These are phyloP conservation scores for Aspergillus nanangensis DNA, from an alignment of 495 filamentous ascomycete species.

Conservation along the genomic window DNA sequence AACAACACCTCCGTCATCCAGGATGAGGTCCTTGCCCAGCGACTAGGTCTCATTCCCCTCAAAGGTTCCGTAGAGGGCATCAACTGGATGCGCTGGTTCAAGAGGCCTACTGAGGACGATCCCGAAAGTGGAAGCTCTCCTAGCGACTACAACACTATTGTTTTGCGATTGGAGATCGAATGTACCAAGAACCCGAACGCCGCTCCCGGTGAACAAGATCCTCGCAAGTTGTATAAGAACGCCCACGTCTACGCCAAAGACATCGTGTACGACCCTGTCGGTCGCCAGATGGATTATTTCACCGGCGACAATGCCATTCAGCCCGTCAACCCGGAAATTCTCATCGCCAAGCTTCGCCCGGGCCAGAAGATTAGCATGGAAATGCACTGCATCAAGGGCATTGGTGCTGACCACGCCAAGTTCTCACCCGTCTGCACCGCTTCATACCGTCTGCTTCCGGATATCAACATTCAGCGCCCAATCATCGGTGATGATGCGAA, in stretches of 20 bases:
- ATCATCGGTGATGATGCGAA: conserved; percentile 82
- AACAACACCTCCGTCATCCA: conserved; percentile 98
- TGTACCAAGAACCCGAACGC: conserved; percentile 76
- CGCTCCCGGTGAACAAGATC: conserved; percentile 66
- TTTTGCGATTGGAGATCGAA: conserved; percentile 63
- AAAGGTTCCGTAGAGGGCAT: conserved; percentile 71
- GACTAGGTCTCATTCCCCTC: conserved; percentile 87
- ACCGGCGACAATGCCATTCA: conserved; percentile 56
- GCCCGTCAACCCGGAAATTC: conserved; percentile 85
- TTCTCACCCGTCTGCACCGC: conserved; percentile 96
- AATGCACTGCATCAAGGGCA: conserved; percentile 88
- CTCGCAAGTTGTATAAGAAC: conserved; percentile 75
- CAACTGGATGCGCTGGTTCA: conserved; percentile 73
- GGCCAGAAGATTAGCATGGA: conserved; percentile 79
- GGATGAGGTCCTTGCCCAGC: conserved; percentile 88
- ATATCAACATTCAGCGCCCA: conserved; percentile 74
- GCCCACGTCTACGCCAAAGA: conserved; percentile 84
- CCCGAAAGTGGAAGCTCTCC: conserved; percentile 42
- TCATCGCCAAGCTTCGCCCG: conserved; percentile 91
- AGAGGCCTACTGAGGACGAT: conserved; percentile 52
- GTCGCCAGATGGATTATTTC: conserved; percentile 69
- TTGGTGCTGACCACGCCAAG: conserved; percentile 94
- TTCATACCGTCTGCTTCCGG: conserved; percentile 82
- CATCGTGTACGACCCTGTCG: conserved; percentile 68
- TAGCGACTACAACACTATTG: conserved; percentile 76